These are phyloP conservation scores for Trametes coccinea DNA, from an alignment of 768 basidiomycete genomes.

Conservation along the genomic window DNA sequence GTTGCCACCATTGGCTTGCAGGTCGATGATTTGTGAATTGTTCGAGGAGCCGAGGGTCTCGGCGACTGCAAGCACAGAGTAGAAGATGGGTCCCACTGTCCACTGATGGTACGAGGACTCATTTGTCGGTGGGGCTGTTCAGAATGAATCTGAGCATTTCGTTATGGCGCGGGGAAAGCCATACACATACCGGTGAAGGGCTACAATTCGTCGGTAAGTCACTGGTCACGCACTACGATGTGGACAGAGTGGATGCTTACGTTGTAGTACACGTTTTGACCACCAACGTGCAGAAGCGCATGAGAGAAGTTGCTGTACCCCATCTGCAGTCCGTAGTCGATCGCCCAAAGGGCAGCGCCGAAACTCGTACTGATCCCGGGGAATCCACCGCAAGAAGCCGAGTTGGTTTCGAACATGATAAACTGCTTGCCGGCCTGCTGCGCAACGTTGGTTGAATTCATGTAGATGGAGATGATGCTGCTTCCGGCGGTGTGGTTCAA, in stretches of 20 bases:
- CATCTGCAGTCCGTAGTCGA: constrained; percentile 52
- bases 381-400: constrained; percentile 57
- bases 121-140: constrained; percentile 44
- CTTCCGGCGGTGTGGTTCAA: constrained; percentile 44
- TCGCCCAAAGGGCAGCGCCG: constrained; percentile 50
- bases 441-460: constrained; percentile 36
- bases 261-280: constrained; percentile 53
- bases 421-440: constrained; percentile 39
- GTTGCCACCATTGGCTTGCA: constrained; percentile 34
- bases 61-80: constrained; percentile 46
- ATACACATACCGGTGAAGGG: constrained; percentile 51
- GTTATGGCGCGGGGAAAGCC: no score
- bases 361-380: constrained; percentile 52
- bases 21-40: constrained; percentile 44
- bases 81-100: constrained; percentile 51
- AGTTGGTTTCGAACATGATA: constrained; percentile 56
- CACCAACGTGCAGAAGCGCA: constrained; percentile 49
- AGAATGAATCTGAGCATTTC: not conserved
- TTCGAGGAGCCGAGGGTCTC: constrained; percentile 48
- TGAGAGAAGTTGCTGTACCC: constrained; percentile 48
- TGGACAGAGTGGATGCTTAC: constrained; percentile 33
- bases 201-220: constrained; percentile 24
- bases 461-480: constrained; percentile 38
- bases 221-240: not conserved
- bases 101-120: constrained; percentile 39